A percentile compares a stretch with the other conserved stretches of the same genome.
Conservation (phyloP, 768 basidiomycete genomes). For the Termitomyces sp. region DNA sequence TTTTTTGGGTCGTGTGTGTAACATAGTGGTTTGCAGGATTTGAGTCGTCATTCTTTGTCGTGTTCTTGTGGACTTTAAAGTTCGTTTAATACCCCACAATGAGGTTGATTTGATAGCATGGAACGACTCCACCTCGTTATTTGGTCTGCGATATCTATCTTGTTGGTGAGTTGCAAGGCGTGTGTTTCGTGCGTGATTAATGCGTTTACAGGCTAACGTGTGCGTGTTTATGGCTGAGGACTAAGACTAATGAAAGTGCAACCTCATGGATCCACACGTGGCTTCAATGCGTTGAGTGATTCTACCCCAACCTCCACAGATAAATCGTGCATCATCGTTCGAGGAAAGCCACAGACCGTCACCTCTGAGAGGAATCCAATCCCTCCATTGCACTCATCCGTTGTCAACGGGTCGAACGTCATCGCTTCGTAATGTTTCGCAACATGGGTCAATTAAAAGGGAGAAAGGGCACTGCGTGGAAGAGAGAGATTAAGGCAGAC, state of each 20-base stretch:
- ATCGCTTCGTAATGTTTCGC: neutral
- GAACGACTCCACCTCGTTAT: neutral
- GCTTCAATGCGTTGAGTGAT: neutral
- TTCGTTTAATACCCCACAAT: neutral
- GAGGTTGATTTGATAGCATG: neutral
- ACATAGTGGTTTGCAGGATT: neutral
- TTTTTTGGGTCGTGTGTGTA: neutral
- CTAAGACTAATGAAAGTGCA: neutral
- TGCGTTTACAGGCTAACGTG: neutral
- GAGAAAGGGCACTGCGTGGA: conserved; percentile 7
- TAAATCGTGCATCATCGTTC: neutral
- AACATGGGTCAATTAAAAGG: conserved; percentile 2
- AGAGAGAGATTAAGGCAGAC: conserved; percentile 11
- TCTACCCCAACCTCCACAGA: neutral
- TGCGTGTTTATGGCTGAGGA: neutral
- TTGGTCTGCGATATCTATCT: neutral
- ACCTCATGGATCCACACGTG: conserved; percentile 6
- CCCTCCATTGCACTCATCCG: neutral
- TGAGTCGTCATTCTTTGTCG: neutral
- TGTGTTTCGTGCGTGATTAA: neutral
- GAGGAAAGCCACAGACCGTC: neutral
- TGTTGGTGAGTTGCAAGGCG: neutral
- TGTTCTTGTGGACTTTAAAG: neutral
- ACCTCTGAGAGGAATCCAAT: neutral
- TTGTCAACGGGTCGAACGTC: neutral